These are phyloP conservation scores for Coniochaeta sp. DNA, from an alignment of 2,329 filamentous ascomycete species.

Conservation along the genomic window DNA sequence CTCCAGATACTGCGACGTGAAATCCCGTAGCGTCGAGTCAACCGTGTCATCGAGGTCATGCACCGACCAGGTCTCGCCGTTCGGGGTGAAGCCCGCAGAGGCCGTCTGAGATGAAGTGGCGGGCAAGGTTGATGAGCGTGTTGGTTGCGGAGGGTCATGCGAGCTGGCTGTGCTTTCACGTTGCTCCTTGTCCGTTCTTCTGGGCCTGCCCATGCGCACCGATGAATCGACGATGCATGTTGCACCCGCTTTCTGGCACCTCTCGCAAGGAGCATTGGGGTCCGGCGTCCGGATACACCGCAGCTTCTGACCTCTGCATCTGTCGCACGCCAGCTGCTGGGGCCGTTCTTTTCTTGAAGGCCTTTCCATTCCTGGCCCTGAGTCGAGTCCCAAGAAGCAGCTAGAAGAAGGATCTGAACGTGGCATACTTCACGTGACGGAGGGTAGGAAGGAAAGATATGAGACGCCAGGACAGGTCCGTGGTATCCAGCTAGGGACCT, in stretches of 20 bases:
- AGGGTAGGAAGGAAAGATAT: background rate
- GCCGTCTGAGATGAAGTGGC: too few relatives aligned
- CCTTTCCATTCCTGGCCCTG: background rate
- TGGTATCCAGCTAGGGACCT: too few relatives aligned
- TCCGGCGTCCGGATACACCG: conserved; percentile 1
- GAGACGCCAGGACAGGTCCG: too few relatives aligned
- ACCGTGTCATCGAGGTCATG: conserved; percentile 2
- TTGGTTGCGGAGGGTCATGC: conserved; percentile 1
- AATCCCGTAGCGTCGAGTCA: background rate
- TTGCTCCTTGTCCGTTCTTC: conserved; percentile 1
- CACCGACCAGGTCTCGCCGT: background rate
- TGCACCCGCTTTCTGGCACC: conserved; percentile 3
- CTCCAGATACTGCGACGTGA: conserved; percentile 1
- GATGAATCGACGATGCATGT: conserved; percentile 5
- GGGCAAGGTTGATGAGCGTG: too few relatives aligned
- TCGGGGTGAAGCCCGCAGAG: conserved; percentile 1
- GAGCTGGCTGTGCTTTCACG: conserved; percentile 2
- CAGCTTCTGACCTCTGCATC: conserved; percentile 1
- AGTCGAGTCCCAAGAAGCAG: conserved; percentile 2
- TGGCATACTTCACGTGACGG: conserved; percentile 1
- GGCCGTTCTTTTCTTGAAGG: conserved; percentile 1
- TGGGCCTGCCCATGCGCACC: conserved; percentile 4
- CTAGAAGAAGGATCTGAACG: conserved; percentile 1
- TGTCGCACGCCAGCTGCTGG: conserved; percentile 4
- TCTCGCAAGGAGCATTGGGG: conserved; percentile 1